Evolutionary conservation across 345 rosid genomes (phyloP), one percentile per base, ranked within the genome.

Genomic region (Boechera stricta): DNA sequence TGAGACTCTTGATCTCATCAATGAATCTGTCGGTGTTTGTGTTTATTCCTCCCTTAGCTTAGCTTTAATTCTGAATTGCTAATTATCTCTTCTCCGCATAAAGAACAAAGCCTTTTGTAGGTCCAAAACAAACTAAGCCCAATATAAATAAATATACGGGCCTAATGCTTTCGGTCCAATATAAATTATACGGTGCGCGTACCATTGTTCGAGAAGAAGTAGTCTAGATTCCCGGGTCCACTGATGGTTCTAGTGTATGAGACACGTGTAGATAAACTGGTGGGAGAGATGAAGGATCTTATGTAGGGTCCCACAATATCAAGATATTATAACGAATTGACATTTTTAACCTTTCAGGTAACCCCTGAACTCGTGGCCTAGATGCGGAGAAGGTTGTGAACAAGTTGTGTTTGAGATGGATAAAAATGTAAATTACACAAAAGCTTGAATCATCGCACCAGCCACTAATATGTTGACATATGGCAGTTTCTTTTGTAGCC

Each of bases 401-500:
- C 80, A 53, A 70, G 70, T 62, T 69, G 75, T 0, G 10, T 3
- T 4, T 2, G 10, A 6, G 31, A 47, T 8, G 81, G 81, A 18
- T 16, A 57, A 58, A 1, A 58, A 31, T 6, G 77, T 60, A 72
- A 78, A 7, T 24, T 49, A 11, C 0, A 0, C 0, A 8, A 64
- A 71, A 49, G 72, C 39, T 8, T 5, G 28, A 6, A 18, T 57
- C 72, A 65, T 18, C 16, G 5, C 7, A 2, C 0, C 1, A 61
- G 31, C 71, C 82, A 73, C 73, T 79, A 32, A 9, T 0, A 26
- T n/a, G 0, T 0, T 1, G 70, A 52, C 82, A 26, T 42, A 10
- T 79, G 71, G 52, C 66, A 35, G 59, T 63, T 55, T 70, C 57
- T 21, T 49, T 57, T 49, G 39, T 71, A 71, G 77, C 77, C 81